Evolutionary conservation across 176 grass and related monocot species (phyloP), one percentile per base, ranked within the genome.

Genomic region (Stipa capillata): DNA sequence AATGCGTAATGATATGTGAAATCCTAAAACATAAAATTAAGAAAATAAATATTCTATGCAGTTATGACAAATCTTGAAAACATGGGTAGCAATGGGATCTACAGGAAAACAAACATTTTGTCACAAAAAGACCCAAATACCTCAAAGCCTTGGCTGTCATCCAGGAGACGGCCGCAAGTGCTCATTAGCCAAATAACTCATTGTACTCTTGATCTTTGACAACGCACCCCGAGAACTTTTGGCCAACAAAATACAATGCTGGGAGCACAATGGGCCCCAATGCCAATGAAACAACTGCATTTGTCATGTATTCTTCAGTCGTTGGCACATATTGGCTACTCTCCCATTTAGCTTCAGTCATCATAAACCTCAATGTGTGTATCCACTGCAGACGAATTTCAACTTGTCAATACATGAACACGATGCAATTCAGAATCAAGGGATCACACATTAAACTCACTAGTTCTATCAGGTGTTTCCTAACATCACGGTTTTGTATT

Each of bases 81-180:
- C 52, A 55, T 25, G n/a, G 51, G 21, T 55, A 9, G 52, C 21
- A 55, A 5, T 55, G 52, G 18, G 3, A 63, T 63, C 7, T n/a
- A 32, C 17, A 64, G 51, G n/a, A 53, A 54, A 18, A 51, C 18
- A 51, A 51, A 51, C 6, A 20, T n/a, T 51, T 51, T 27, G n/a
- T 27, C 3, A 56, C 10, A 20, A 28, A 62, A 2, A 31, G 57
- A 44, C 41, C 47, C 34, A 66, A 76, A 35, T 90, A 93, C 93
- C 83, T 90, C 69, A 53, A 84, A 88, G 41, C 71, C 50, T 68
- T 81, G 88, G n/a, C 67, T 28, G 17, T 93, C 93, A 37, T 97
- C 90, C 29, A 97, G 41, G 21, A 93, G 76, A 61, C 93, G 93
- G n/a, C 88, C 90, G 37, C 83, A 87, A 7, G 15, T 88, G 83